phyloP scores from a whole-genome alignment of 108 stramenopile species.

The Cyclotella distinguenda region DNA sequence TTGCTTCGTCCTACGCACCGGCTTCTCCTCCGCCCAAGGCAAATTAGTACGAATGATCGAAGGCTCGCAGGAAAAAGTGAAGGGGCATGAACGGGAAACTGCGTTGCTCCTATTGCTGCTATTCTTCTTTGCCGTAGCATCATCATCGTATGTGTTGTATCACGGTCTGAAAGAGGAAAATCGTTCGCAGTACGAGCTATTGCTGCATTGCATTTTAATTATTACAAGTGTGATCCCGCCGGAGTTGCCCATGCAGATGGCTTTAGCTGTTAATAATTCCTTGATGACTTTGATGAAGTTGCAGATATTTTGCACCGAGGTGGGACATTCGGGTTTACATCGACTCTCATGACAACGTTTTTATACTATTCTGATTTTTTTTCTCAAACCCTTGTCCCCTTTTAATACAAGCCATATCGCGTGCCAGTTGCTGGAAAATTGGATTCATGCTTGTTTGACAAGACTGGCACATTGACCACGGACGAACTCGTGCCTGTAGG shows the following conservation, averaged over 20 bases:
- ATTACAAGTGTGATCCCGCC: conserved; percentile 96
- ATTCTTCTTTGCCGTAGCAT: conserved; percentile 91
- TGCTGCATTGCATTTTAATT: conserved; percentile 95
- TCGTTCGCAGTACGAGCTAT: conserved; percentile 88
- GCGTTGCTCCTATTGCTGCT: conserved; percentile 87
- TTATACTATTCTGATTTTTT: not conserved
- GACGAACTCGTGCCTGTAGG: conserved; percentile 97
- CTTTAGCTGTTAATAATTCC: conserved; percentile 94
- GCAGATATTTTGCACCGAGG: conserved; percentile 94
- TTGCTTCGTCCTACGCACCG: conserved; percentile 93
- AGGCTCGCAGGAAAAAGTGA: conserved; percentile 94
- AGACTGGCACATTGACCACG: conserved; percentile 97
- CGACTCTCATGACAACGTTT: not conserved
- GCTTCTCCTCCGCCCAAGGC: conserved; percentile 96
- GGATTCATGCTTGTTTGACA: conserved; percentile 95
- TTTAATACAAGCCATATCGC: conserved; percentile 70
- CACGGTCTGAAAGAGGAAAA: conserved; percentile 88
- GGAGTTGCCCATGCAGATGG: conserved; percentile 98
- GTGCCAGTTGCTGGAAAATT: conserved; percentile 96
- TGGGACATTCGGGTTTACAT: not conserved
- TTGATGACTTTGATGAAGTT: conserved; percentile 97
- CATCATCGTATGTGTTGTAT: conserved; percentile 91
- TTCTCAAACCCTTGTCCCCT: not conserved
- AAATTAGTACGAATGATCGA: conserved; percentile 99
- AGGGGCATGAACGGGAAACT: conserved; percentile 91